Conservation (phyloP, 164 flowering plant species). For the Hamamelis virginiana region DNA sequence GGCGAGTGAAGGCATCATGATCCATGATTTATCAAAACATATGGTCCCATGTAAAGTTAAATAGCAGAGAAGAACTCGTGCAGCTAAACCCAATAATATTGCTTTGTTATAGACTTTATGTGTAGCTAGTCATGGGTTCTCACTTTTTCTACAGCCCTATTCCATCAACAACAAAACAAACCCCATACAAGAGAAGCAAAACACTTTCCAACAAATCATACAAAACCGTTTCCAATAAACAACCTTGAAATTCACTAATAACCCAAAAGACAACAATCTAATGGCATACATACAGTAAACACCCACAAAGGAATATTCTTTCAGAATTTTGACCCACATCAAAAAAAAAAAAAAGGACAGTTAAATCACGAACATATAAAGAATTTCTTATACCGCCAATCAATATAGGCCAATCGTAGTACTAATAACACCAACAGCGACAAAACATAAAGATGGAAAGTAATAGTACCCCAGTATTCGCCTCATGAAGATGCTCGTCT, state of each 20-base stretch:
- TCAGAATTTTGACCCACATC: not conserved
- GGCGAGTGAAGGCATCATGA: not conserved
- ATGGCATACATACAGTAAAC: too few species aligned
- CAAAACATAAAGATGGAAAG: not conserved
- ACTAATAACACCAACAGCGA: not conserved
- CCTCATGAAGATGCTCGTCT: conserved; percentile 43
- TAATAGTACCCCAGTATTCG: conserved; percentile 35
- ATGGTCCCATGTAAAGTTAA: not conserved
- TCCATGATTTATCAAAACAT: not conserved
- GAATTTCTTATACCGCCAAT: not conserved
- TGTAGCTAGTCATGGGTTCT: too few species aligned
- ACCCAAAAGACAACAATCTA: too few species aligned
- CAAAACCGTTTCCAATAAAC: too few species aligned
- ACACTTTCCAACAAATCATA: too few species aligned
- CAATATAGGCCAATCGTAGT: not conserved
- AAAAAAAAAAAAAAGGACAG: not conserved
- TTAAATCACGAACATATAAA: not conserved
- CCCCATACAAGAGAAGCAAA: too few species aligned
- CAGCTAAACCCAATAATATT: not conserved
- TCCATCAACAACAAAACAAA: too few species aligned
- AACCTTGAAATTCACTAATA: too few species aligned
- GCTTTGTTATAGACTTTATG: not conserved
- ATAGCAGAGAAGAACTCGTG: not conserved
- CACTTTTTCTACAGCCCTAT: too few species aligned
- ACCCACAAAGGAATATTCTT: not conserved